phyloP scores from a whole-genome alignment of 2,329 filamentous ascomycete genomes.

The Hypomyces perniciosus region DNA sequence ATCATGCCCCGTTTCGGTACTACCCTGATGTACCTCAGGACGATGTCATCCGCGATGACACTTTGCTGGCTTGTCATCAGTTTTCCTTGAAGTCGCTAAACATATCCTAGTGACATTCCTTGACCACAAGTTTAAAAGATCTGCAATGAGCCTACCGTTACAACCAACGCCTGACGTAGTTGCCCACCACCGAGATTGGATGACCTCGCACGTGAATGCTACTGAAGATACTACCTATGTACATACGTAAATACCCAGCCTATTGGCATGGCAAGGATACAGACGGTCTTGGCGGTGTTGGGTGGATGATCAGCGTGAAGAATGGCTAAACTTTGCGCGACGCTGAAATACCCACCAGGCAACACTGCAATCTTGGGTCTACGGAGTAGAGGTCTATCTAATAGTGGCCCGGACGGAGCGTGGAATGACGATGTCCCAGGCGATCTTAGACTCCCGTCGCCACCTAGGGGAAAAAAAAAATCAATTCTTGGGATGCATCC shows the following conservation, averaged over 20 bases:
- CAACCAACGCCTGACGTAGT: conserved; percentile 9
- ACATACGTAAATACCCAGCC: too few relatives aligned
- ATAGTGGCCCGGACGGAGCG: too few relatives aligned
- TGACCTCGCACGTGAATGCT: conserved; percentile 4
- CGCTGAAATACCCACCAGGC: not conserved
- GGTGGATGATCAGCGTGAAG: not conserved
- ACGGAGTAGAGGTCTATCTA: too few relatives aligned
- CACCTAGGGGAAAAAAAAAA: not conserved
- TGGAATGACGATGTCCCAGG: not conserved
- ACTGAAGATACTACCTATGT: too few relatives aligned
- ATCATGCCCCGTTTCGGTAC: not conserved
- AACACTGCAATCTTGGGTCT: not conserved
- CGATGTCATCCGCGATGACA: not conserved
- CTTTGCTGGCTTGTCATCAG: not conserved
- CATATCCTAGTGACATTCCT: too few relatives aligned
- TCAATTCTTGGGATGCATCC: not conserved
- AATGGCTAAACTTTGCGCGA: not conserved
- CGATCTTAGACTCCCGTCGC: not conserved
- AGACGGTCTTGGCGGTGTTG: not conserved
- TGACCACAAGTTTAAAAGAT: not conserved
- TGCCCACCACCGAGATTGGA: conserved; percentile 2
- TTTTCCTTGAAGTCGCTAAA: not conserved
- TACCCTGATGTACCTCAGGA: not conserved
- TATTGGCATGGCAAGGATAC: too few relatives aligned
- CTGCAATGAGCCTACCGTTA: conserved; percentile 1